Conservation (phyloP, 257 asterid genomes). For the Nicotiana noctiflora region DNA sequence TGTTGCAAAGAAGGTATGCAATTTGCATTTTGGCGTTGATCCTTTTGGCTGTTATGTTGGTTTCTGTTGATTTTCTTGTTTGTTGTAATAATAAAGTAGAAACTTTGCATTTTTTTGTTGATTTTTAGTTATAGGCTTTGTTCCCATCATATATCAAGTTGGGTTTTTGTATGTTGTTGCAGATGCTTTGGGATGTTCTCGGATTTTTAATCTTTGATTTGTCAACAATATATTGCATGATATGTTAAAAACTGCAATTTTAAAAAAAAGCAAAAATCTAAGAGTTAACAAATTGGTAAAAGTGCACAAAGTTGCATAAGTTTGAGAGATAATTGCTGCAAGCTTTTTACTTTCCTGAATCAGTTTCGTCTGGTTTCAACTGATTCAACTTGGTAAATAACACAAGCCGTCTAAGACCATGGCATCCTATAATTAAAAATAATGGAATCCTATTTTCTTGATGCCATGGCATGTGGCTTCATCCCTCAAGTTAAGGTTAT, state of each 20-base stretch:
- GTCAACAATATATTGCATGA: not conserved
- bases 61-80: not conserved
- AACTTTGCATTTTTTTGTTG: not conserved
- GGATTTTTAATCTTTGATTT: no score
- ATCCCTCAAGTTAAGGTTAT: no score
- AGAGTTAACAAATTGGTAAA: not conserved
- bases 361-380: not conserved
- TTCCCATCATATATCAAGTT: no score
- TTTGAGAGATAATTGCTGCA: not conserved
- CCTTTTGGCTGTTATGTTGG: not conserved
- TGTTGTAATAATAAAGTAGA: not conserved
- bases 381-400: no score
- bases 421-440: no score
- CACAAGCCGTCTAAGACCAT: no score
- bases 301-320: not conserved
- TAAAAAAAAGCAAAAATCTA: not conserved
- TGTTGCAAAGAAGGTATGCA: constrained; percentile 42
- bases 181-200: no score
- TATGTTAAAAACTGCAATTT: not conserved
- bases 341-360: not conserved
- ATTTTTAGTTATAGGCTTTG: not conserved
- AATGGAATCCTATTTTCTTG: no score
- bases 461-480: no score
- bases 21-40: not conserved
- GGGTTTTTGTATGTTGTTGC: not conserved